Base-by-base conservation (phyloP, 495 filamentous ascomycete genomes). In the Trichoderma gamsii region DNA sequence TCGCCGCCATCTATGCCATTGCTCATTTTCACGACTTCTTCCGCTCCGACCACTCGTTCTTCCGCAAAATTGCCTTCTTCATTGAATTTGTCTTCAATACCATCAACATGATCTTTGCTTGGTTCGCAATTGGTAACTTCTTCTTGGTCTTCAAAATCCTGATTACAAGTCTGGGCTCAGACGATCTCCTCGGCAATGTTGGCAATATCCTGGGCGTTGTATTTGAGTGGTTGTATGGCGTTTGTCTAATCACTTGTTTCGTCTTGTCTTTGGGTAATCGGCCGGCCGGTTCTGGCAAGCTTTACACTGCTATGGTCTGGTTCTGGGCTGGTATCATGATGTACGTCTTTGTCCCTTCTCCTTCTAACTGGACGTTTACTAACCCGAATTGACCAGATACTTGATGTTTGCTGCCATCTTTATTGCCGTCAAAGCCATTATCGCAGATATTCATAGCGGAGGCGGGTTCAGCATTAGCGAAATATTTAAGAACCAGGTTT, bases 101-200 rank as follows among this genome's bases (percentile, higher is more conserved):
- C 16, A 82, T 98, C 77, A 93, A 89, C 78, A 97, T 97, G 92
- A 83, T 99, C 73, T 99, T 99, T 72, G 92, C 96, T 65, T 99
- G 96, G 96, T 98, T 99, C 79, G 92, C 91, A 72, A 95, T 99
- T 73, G 95, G 96, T 71, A 99, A 99, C 77, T 99, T 99, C 85
- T 99, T 98, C 85, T 80, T 99, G 72, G 96, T 99, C 59, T 99
- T 99, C 82, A 92, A 93, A 73, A 99, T 99, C 75, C 78, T 99
- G 71, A 98, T 94, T 1, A 89, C 87, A 41, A 94, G 92, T 73
- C 84, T 99, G 68, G 88, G 89, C 52, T 82, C 84, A 16, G 73
- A 77, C 0, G 77, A 85, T 13, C 84, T 97, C 3, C 81, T 96
- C 12, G 90, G 91, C 21, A 86, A 84, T 4, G 84, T 84, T 41